A percentile compares a stretch with the other conserved stretches of the same genome.
Evolutionary conservation across 2,329 filamentous ascomycete species (phyloP).

Genomic region (Penicillium sp.): DNA sequence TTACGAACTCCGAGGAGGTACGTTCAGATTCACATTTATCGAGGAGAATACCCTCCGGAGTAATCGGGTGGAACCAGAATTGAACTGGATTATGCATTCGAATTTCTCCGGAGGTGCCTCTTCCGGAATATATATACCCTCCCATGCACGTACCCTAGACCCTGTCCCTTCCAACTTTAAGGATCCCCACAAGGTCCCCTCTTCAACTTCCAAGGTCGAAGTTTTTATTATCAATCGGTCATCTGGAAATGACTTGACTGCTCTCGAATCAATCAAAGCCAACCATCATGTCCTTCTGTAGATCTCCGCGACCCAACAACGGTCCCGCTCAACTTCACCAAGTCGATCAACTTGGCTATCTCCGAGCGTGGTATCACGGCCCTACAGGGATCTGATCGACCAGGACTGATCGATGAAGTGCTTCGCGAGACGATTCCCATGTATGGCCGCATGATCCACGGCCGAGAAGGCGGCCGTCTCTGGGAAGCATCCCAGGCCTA

Average conservation of each 20-base stretch:
- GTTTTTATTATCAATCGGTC: too few relatives aligned
- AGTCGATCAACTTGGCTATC: conserved; percentile 96
- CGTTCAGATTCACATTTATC: conserved; percentile 34
- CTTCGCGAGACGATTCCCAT: conserved; percentile 84
- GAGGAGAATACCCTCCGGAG: background rate
- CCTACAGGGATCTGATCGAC: conserved; percentile 70
- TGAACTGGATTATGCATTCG: background rate
- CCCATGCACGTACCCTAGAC: too few relatives aligned
- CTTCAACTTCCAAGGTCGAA: conserved; percentile 4
- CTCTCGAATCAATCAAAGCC: conserved; percentile 13
- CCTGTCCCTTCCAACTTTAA: too few relatives aligned
- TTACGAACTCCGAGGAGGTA: conserved; percentile 91
- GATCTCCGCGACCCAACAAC: conserved; percentile 85
- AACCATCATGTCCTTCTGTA: conserved; percentile 45
- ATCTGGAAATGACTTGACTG: conserved; percentile 2
- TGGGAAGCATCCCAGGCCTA: conserved; percentile 85
- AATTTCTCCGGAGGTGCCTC: background rate
- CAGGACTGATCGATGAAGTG: conserved; percentile 72
- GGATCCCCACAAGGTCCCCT: background rate
- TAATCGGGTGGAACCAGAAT: too few relatives aligned
- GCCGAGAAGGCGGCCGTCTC: conserved; percentile 66
- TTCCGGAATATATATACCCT: background rate
- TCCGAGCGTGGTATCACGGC: conserved; percentile 94
- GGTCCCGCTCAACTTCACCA: conserved; percentile 89
- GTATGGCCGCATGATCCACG: conserved; percentile 95